Evolutionary conservation across 1,139 yeast species (phyloP).

Genomic region (Pichia sp.): DNA sequence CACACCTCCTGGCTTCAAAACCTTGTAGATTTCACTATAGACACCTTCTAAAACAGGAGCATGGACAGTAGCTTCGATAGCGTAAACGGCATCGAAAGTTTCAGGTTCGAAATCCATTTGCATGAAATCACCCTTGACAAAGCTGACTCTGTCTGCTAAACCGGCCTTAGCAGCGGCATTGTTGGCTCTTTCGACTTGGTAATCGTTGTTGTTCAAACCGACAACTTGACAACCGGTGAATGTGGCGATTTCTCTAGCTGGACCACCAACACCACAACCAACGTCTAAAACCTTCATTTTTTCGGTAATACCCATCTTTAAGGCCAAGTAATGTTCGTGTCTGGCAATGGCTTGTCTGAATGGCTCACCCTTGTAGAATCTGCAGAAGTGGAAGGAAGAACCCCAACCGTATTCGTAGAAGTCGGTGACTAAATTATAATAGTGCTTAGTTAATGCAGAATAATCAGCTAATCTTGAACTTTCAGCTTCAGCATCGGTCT

Average conservation of each 20-base stretch:
- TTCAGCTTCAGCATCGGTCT: conserved; percentile 71
- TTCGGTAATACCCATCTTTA: conserved; percentile 75
- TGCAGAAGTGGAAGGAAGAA: conserved; percentile 95
- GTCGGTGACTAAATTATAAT: conserved; percentile 95
- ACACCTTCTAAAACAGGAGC: conserved; percentile 98
- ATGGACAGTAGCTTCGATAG: conserved; percentile 98
- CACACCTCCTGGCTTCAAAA: conserved; percentile 94
- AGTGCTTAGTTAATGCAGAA: conserved; percentile 89
- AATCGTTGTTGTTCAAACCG: conserved; percentile 96
- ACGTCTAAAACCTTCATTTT: conserved; percentile 92
- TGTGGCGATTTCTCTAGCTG: conserved; percentile 93
- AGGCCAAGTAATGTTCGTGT: conserved; percentile 95
- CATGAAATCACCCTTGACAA: conserved; percentile 99
- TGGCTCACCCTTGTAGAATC: conserved; percentile 91
- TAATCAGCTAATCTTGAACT: conserved; percentile 77
- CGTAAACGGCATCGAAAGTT: conserved; percentile 94
- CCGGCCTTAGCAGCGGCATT: conserved; percentile 68
- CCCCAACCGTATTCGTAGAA: conserved; percentile 99
- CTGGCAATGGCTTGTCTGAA: conserved; percentile 95
- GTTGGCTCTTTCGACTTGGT: conserved; percentile 92
- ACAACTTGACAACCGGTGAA: conserved; percentile 86
- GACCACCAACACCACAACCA: conserved; percentile 99
- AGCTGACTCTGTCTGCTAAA: conserved; percentile 70
- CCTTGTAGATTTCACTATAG: conserved; percentile 91
- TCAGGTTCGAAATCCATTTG: conserved; percentile 94